phyloP scores from a whole-genome alignment of 1,284 basidiomycete species.

The Microstroma glucosiphilum region DNA sequence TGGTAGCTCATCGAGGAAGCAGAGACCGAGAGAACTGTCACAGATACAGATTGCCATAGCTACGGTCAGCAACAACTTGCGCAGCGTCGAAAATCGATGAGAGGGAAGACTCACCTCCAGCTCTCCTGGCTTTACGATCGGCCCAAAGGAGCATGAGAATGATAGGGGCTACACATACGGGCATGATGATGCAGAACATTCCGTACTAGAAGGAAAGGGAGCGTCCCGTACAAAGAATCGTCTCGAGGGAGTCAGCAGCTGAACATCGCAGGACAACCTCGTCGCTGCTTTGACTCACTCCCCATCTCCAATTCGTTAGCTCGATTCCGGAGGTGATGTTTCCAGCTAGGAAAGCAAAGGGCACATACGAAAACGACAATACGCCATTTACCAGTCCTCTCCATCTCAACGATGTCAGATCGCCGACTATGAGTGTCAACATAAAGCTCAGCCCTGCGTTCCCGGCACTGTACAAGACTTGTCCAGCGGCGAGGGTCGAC shows the following conservation, averaged over 20 bases:
- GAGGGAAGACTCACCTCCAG: conserved; percentile 1
- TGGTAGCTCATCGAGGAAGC: background rate
- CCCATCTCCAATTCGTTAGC: background rate
- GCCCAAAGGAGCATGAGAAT: conserved; percentile 13
- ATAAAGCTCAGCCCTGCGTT: background rate
- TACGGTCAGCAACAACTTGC: no score
- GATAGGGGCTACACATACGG: conserved; percentile 25
- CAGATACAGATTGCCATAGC: background rate
- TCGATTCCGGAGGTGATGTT: background rate
- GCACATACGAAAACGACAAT: background rate
- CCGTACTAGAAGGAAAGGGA: conserved; percentile 10
- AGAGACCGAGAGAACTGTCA: background rate
- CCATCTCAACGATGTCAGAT: background rate
- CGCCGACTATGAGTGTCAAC: background rate
- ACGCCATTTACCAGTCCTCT: background rate
- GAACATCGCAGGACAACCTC: no score
- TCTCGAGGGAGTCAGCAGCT: no score
- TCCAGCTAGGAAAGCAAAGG: background rate
- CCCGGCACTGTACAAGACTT: background rate
- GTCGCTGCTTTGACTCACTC: background rate
- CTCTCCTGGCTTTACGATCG: background rate
- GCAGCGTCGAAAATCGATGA: background rate
- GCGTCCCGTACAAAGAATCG: no score
- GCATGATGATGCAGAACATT: conserved; percentile 28
- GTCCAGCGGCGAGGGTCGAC: conserved; percentile 3